phyloP scores from a whole-genome alignment of 768 basidiomycete genomes.

The Trametes cubensis region DNA sequence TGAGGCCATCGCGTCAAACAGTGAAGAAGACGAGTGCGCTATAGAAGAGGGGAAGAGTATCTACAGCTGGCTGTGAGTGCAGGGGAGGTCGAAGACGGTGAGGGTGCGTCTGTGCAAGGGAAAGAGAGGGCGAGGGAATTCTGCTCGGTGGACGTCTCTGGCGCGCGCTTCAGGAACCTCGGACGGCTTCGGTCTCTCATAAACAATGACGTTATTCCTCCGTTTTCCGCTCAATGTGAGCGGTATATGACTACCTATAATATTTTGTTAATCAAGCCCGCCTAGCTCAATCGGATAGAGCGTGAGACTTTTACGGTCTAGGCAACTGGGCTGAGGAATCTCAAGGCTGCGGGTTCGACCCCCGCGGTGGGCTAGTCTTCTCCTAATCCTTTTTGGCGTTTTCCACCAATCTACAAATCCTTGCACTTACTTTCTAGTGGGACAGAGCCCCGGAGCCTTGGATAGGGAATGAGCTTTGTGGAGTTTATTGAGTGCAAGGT shows the following conservation, averaged over 20 bases:
- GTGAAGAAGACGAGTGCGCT: slow-evolving; percentile 19
- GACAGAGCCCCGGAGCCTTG: too few species aligned
- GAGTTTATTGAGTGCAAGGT: too few species aligned
- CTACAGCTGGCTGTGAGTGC: not conserved
- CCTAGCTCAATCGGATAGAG: slow-evolving; percentile 73
- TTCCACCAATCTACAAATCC: too few species aligned
- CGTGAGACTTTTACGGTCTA: slow-evolving; percentile 58
- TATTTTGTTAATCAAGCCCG: slow-evolving; percentile 38
- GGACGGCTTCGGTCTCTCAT: slow-evolving; percentile 15
- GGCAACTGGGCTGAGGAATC: slow-evolving; percentile 39
- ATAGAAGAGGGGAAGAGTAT: not conserved
- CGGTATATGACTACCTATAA: too few species aligned
- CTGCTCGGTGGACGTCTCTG: not conserved
- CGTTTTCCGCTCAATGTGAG: not conserved
- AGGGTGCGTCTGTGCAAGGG: not conserved
- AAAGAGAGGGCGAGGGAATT: slow-evolving; percentile 1
- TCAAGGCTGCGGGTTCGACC: slow-evolving; percentile 87
- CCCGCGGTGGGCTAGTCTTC: slow-evolving; percentile 72
- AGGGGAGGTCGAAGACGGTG: too few species aligned
- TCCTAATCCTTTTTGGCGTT: not conserved
- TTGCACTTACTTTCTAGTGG: too few species aligned
- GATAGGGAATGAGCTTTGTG: too few species aligned
- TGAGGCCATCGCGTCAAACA: slow-evolving; percentile 30
- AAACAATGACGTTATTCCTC: slow-evolving; percentile 11
- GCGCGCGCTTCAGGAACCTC: too few species aligned